phyloP scores from a whole-genome alignment of 768 basidiomycete species.

The Lactifluus echinatus region DNA sequence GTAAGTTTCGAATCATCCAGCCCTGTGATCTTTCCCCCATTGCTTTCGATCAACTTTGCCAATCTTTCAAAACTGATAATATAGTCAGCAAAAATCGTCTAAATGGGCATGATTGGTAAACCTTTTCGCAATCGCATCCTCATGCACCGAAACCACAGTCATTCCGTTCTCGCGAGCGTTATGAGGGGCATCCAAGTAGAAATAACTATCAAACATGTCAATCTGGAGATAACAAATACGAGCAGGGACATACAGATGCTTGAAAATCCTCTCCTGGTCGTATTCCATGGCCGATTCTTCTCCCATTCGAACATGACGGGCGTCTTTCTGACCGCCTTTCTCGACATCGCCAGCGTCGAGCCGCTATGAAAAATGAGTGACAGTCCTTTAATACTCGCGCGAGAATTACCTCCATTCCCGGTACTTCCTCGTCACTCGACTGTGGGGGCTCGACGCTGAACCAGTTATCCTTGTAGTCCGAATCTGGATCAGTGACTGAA shows the following conservation, averaged over 20 bases:
- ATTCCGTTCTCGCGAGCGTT: conserved; percentile 66
- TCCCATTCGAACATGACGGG: conserved; percentile 44
- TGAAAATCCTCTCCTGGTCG: conserved; percentile 72
- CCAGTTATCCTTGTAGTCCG: conserved; percentile 54
- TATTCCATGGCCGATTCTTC: conserved; percentile 69
- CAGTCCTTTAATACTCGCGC: neutral
- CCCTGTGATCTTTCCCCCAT: conserved; percentile 66
- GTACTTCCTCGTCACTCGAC: neutral
- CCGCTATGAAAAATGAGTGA: neutral
- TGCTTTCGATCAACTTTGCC: conserved; percentile 43
- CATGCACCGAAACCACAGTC: conserved; percentile 43
- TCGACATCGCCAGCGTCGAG: neutral
- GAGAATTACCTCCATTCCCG: conserved; percentile 4
- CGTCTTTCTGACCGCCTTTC: neutral
- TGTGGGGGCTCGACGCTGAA: conserved; percentile 20
- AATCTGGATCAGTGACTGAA: conserved; percentile 55
- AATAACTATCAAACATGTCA: conserved; percentile 42
- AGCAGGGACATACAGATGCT: conserved; percentile 52
- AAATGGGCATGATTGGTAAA: conserved; percentile 26
- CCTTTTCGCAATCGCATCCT: conserved; percentile 46
- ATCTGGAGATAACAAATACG: neutral
- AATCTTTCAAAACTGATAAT: conserved; percentile 48
- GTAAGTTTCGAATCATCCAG: conserved; percentile 75
- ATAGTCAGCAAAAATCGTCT: neutral
- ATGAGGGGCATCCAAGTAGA: conserved; percentile 78